Conservation (phyloP, 1,284 basidiomycete genomes). For the Ceratobasidium sp. region DNA sequence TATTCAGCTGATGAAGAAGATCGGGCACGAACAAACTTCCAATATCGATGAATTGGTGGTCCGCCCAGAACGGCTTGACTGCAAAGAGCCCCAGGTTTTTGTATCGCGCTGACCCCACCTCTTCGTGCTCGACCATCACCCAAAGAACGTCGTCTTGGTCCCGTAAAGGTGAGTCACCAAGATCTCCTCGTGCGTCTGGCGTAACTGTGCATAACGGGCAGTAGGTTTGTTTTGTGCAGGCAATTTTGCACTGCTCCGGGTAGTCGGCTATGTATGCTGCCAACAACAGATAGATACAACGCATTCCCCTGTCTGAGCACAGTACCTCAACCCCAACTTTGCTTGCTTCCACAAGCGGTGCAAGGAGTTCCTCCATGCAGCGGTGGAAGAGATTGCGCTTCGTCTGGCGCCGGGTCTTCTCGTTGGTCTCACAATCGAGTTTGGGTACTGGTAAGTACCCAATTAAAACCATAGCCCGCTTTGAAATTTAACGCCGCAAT, state of each 20-base stretch:
- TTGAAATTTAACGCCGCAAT: slow-evolving; percentile 5
- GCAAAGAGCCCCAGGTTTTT: not conserved
- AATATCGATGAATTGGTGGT: slow-evolving; percentile 49
- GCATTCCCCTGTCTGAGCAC: slow-evolving; percentile 35
- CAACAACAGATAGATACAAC: slow-evolving; percentile 38
- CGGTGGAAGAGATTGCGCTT: slow-evolving; percentile 20
- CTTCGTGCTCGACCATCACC: not conserved
- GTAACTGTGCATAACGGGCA: slow-evolving; percentile 39
- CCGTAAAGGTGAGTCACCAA: not conserved
- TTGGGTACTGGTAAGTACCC: slow-evolving; percentile 36
- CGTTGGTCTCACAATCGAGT: slow-evolving; percentile 8
- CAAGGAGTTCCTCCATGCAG: slow-evolving; percentile 28
- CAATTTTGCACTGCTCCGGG: slow-evolving; percentile 44
- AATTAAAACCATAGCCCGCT: slow-evolving; percentile 33
- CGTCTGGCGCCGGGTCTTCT: not conserved
- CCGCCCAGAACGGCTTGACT: slow-evolving; percentile 4
- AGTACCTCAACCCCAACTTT: slow-evolving; percentile 43
- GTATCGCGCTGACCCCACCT: not conserved
- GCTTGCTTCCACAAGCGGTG: slow-evolving; percentile 19
- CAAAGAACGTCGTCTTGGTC: not conserved
- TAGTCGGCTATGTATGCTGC: slow-evolving; percentile 41
- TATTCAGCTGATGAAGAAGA: slow-evolving; percentile 53
- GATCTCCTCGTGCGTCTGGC: slow-evolving; percentile 11
- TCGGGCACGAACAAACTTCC: slow-evolving; percentile 49
- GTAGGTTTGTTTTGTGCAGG: not conserved